These are phyloP conservation scores for Fusarium abutilonis DNA, from an alignment of 2,329 filamentous ascomycete genomes.

Conservation along the genomic window DNA sequence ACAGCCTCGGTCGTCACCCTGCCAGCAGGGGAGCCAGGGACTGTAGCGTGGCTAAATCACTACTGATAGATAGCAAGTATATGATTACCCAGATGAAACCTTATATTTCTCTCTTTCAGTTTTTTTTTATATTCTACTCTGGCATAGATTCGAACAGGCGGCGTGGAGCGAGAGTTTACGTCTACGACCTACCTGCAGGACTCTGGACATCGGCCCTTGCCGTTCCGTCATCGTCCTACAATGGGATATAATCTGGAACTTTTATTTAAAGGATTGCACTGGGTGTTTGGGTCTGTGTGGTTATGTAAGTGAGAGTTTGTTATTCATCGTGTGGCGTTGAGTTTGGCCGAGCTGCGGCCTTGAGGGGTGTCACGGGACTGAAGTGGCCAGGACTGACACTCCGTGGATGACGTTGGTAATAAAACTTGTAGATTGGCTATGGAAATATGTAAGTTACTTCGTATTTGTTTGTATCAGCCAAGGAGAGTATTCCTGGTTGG, in stretches of 20 bases:
- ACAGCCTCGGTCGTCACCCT: too few species aligned
- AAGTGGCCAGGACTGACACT: not conserved
- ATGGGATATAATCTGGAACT: rapidly evolving
- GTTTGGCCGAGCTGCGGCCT: not conserved
- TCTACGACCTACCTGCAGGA: slow-evolving; percentile 18
- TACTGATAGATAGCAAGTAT: slow-evolving; percentile 4
- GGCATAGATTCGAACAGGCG: slow-evolving; percentile 6
- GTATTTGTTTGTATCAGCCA: too few species aligned
- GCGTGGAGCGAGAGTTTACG: not conserved
- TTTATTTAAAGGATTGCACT: not conserved
- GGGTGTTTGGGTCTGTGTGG: not conserved
- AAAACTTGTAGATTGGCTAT: too few species aligned
- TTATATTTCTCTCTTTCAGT: too few species aligned
- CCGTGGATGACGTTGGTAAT: not conserved
- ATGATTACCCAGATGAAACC: not conserved
- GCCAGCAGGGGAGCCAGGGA: too few species aligned
- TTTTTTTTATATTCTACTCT: not conserved
- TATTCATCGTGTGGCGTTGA: not conserved
- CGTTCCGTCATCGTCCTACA: slow-evolving; percentile 17
- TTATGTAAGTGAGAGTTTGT: not conserved
- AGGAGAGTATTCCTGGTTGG: not conserved
- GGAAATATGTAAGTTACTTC: too few species aligned
- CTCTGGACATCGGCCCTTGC: slow-evolving; percentile 19
- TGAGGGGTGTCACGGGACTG: not conserved
- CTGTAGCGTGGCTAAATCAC: too few species aligned